Evolutionary conservation across 306 rosid species (phyloP), one percentile per base, ranked within the genome.

Genomic region (Rosa lucieae): DNA sequence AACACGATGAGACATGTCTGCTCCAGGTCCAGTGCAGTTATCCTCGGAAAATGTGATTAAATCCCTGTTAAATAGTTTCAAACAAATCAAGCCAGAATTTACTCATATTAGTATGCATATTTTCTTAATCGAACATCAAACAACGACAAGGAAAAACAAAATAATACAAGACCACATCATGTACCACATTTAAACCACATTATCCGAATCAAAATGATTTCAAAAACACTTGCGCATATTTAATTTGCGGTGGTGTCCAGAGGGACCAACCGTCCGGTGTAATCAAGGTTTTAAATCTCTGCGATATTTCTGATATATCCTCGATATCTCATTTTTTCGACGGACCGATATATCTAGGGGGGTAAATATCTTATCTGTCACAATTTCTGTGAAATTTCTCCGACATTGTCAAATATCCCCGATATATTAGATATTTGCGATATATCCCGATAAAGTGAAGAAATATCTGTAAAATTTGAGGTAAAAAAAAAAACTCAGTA

Each of bases 21-120:
- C 51, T 2, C 81, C 73, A 3, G 59, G 73, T 63, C 84, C 84
- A 8, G 0, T 14, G 26, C 84, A 81, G 21, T 55, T 42, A 55
- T 13, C 73, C 73, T 81, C 80, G 0, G 77, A 67, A 15, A 43
- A 81, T 11, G 72, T 70, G 42, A 75, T 44, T 1, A 47, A 46
- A 44, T 75, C 61, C 47, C 73, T 74, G 46, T 49, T 23, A 23
- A 47, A 47, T 11, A 47, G 51, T 47, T 44, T 42, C 13, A 3
- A 35, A 43, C 32, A 46, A 70, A 12, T 5, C 7, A 6, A 49
- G 12, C 37, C 37, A 32, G 37, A 32, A 32, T 32, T 32, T 32
- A 32, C 37, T 32, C 37, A 32, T 32, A 32, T 32, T 32, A 32
- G 37, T 32, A 32, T 32, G 3, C 37, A 2, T 32, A 32, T 32